Evolutionary conservation across 2,329 filamentous ascomycete species (phyloP).

Genomic region (Penicillium freii): DNA sequence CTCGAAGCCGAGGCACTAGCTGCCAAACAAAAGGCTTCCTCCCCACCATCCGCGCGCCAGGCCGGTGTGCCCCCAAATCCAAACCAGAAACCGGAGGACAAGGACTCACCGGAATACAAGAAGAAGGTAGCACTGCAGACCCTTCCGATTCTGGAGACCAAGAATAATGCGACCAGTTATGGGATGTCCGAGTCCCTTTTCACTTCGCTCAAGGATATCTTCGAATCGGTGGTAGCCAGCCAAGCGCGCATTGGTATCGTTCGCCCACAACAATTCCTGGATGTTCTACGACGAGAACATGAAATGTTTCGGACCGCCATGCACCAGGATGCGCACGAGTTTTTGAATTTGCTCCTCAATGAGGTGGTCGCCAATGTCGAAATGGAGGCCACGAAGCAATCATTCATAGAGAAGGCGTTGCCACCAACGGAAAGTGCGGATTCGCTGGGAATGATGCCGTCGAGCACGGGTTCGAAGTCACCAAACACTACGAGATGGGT

Average conservation of each 20-base stretch:
- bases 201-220: conserved; percentile 92
- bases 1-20: conserved; percentile 50
- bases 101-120: conserved; percentile 94
- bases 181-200: conserved; percentile 95
- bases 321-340: conserved; percentile 98
- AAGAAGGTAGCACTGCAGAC: conserved; percentile 92
- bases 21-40: conserved; percentile 46
- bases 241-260: conserved; percentile 81
- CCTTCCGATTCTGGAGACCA: conserved; percentile 82
- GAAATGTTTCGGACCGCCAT: conserved; percentile 96
- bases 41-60: conserved; percentile 40
- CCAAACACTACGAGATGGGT: conserved; percentile 81
- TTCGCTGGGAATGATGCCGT: conserved; percentile 53
- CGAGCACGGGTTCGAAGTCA: conserved; percentile 51
- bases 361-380: conserved; percentile 94
- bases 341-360: conserved; percentile 91
- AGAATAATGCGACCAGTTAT: conserved; percentile 75
- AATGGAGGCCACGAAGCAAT: conserved; percentile 60
- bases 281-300: conserved; percentile 90
- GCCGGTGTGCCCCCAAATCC: conserved; percentile 55
- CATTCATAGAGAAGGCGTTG: conserved; percentile 43
- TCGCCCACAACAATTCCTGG: conserved; percentile 87
- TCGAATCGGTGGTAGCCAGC: conserved; percentile 81
- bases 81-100: conserved; percentile 77
- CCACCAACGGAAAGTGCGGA: conserved; percentile 51